Percentiles rank a stretch among this genome's conserved stretches.
Conservation (phyloP, 495 filamentous ascomycete genomes). For the Trichoderma virens region DNA sequence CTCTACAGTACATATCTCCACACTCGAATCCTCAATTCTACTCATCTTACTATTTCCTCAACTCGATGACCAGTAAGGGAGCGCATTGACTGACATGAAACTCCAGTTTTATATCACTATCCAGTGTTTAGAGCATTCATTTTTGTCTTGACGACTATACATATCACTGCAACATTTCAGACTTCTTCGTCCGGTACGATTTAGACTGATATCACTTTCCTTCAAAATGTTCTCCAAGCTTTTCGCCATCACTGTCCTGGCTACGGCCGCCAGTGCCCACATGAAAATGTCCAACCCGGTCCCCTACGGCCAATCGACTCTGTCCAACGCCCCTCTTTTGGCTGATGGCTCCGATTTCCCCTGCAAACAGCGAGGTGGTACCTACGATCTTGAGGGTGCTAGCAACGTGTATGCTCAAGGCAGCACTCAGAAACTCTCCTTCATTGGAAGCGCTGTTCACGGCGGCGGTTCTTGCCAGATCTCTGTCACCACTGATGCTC, state of each 20-base stretch:
- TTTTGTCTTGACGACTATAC: constrained; percentile 10
- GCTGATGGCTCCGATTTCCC: constrained; percentile 60
- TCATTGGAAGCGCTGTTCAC: constrained; percentile 62
- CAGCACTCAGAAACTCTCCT: constrained; percentile 42
- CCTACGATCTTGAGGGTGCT: constrained; percentile 30
- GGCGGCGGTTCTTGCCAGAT: constrained; percentile 86
- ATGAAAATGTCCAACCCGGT: constrained; percentile 62
- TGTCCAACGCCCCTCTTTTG: constrained; percentile 47
- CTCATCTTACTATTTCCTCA: no score
- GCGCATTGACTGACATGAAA: not conserved
- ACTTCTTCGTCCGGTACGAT: constrained; percentile 30
- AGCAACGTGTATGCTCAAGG: constrained; percentile 46
- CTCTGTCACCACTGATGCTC: constrained; percentile 65
- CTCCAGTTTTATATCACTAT: not conserved
- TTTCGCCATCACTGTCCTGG: constrained; percentile 30
- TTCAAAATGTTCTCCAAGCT: constrained; percentile 37
- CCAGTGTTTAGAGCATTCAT: not conserved
- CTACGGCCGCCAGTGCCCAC: constrained; percentile 52
- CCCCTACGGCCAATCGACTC: constrained; percentile 51
- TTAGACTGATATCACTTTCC: constrained; percentile 13
- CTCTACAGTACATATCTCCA: constrained; percentile 29
- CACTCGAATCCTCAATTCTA: not conserved
- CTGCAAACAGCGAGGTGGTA: constrained; percentile 52
- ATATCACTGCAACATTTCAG: constrained; percentile 14
- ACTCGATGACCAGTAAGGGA: no score